Evolutionary conservation across 345 rosid species (phyloP).

Genomic region (Eucalyptus tenuipes): DNA sequence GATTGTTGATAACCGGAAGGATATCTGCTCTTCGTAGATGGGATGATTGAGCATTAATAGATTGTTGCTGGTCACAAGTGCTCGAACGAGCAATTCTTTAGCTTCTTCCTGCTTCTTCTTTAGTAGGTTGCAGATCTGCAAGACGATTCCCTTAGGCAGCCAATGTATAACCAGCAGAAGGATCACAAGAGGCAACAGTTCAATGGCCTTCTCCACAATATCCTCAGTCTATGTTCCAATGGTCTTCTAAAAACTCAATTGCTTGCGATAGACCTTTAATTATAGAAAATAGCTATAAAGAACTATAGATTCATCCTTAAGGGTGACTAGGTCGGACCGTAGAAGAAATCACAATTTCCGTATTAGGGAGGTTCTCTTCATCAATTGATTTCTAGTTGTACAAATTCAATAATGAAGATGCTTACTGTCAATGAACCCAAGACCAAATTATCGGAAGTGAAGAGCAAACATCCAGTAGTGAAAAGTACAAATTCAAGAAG

Average conservation of each 20-base stretch:
- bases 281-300: not conserved
- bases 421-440: not conserved
- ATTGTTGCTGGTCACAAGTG: conserved; percentile 65
- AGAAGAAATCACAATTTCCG: not conserved
- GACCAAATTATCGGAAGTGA: not conserved
- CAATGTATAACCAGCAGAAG: not conserved
- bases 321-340: fast-evolving
- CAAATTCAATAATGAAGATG: not conserved
- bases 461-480: not conserved
- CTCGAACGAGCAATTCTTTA: conserved; percentile 68
- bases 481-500: not conserved
- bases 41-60: conserved; percentile 81
- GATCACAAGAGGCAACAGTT: not conserved
- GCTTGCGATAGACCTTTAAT: not conserved
- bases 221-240: not conserved
- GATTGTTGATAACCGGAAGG: conserved; percentile 21
- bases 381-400: not conserved
- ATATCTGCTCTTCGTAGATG: conserved; percentile 66
- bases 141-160: not conserved
- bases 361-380: not conserved
- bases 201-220: not conserved
- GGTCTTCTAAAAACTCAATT: not conserved
- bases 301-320: not conserved
- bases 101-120: conserved; percentile 82
- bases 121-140: conserved; percentile 72